These are phyloP conservation scores for Fraxinus paxiana DNA, from an alignment of 305 asterid species.

Conservation along the genomic window DNA sequence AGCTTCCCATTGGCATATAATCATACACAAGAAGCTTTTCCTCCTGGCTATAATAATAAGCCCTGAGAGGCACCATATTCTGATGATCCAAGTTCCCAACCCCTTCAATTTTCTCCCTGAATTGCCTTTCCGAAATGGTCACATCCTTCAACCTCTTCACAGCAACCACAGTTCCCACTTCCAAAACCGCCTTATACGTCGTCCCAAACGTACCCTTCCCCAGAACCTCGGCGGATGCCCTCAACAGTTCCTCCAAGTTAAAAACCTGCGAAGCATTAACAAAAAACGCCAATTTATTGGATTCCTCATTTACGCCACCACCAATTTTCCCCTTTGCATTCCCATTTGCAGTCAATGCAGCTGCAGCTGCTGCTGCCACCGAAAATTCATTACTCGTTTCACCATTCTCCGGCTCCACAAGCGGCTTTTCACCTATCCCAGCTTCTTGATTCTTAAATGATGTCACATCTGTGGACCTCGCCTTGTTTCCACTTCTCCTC, in stretches of 20 bases:
- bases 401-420: constrained; percentile 42
- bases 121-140: constrained; percentile 41
- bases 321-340: constrained; percentile 30
- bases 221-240: constrained; percentile 57
- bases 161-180: constrained; percentile 50
- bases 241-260: constrained; percentile 52
- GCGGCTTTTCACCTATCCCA: constrained; percentile 47
- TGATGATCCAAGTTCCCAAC: constrained; percentile 59
- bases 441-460: constrained; percentile 49
- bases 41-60: constrained; percentile 51
- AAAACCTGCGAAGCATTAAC: constrained; percentile 40
- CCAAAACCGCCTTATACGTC: constrained; percentile 57
- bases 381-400: constrained; percentile 41
- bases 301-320: constrained; percentile 16
- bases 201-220: constrained; percentile 72
- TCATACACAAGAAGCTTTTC: constrained; percentile 68
- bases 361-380: constrained; percentile 53
- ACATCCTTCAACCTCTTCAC: constrained; percentile 70
- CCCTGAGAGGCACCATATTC: constrained; percentile 58
- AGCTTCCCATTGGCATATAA: constrained; percentile 64
- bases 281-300: constrained; percentile 50
- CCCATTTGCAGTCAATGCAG: constrained; percentile 33
- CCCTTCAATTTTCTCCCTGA: constrained; percentile 49
- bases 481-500: constrained; percentile 51
- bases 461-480: constrained; percentile 51